Percentiles rank a stretch among this genome's conserved stretches.
These are phyloP conservation scores for Aechmea fasciata DNA, from an alignment of 176 grass and related monocot genomes.

Conservation along the genomic window DNA sequence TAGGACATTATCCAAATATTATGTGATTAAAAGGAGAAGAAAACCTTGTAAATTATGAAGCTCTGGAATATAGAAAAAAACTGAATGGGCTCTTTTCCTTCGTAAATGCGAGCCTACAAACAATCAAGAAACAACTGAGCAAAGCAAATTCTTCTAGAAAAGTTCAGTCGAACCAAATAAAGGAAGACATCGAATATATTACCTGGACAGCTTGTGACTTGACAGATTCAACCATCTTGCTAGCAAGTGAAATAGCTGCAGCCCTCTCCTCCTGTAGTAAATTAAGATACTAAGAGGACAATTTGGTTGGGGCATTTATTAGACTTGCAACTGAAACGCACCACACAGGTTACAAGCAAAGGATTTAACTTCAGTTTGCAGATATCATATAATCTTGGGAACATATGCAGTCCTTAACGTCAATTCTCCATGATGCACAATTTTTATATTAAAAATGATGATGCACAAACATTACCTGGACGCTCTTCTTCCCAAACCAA, in stretches of 20 bases:
- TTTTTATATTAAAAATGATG: not conserved
- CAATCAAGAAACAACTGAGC: conserved; percentile 31
- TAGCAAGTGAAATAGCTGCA: conserved; percentile 46
- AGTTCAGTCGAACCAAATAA: conserved; percentile 9
- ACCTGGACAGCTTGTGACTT: conserved; percentile 86
- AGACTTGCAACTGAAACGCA: too few relatives aligned
- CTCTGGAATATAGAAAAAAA: conserved; percentile 95
- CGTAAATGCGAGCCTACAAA: conserved; percentile 58
- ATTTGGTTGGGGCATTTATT: too few relatives aligned
- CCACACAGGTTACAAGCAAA: not conserved
- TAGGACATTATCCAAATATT: not conserved
- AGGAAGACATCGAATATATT: conserved; percentile 16
- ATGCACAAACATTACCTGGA: conserved; percentile 51
- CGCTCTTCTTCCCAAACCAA: conserved; percentile 78
- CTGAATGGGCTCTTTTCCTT: conserved; percentile 87
- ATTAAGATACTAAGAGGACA: conserved; percentile 15
- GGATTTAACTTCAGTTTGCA: not conserved
- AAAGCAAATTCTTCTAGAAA: conserved; percentile 10
- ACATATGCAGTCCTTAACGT: not conserved
- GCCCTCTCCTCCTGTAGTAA: conserved; percentile 63
- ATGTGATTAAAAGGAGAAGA: conserved; percentile 11
- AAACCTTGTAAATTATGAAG: conserved; percentile 78
- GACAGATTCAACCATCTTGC: conserved; percentile 71
- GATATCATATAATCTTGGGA: not conserved
- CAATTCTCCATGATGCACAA: conserved; percentile 9